A percentile compares a stretch with the other conserved stretches of the same genome.
These are phyloP conservation scores for Boletus reticulatus DNA, from an alignment of 768 basidiomycete genomes.

Conservation along the genomic window DNA sequence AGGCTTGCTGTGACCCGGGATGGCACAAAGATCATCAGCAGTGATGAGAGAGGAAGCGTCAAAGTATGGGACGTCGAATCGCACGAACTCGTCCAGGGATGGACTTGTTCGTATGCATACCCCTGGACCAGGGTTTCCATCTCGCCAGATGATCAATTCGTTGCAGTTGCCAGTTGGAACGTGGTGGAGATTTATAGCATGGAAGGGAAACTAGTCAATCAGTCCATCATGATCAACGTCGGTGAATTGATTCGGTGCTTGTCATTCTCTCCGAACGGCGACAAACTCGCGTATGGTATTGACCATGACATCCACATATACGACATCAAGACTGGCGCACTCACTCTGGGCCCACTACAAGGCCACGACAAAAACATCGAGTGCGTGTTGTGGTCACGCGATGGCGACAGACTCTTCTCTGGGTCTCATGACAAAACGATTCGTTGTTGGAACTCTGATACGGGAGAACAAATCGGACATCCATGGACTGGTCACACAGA, in stretches of 20 bases:
- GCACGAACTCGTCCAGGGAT: background rate
- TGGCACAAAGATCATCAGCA: background rate
- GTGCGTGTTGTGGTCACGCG: no score
- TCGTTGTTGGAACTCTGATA: no score
- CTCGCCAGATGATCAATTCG: background rate
- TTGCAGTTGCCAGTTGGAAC: background rate
- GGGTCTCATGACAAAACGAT: no score
- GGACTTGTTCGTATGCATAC: background rate
- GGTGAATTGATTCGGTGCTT: background rate
- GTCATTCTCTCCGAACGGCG: background rate
- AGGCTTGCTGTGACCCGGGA: background rate
- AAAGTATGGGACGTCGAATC: background rate
- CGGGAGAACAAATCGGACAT: no score
- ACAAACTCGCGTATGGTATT: background rate
- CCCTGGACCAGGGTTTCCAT: background rate
- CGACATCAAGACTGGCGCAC: no score
- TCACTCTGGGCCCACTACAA: no score
- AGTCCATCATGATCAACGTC: background rate
- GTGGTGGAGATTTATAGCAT: background rate
- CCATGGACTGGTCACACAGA: no score
- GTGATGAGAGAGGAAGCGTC: background rate
- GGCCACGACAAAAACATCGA: no score
- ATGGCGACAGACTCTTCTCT: no score
- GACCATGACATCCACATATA: no score
- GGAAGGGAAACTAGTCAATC: background rate